These are phyloP conservation scores for Ophiosphaerella korrae DNA, from an alignment of 2,329 filamentous ascomycete genomes.

Conservation along the genomic window DNA sequence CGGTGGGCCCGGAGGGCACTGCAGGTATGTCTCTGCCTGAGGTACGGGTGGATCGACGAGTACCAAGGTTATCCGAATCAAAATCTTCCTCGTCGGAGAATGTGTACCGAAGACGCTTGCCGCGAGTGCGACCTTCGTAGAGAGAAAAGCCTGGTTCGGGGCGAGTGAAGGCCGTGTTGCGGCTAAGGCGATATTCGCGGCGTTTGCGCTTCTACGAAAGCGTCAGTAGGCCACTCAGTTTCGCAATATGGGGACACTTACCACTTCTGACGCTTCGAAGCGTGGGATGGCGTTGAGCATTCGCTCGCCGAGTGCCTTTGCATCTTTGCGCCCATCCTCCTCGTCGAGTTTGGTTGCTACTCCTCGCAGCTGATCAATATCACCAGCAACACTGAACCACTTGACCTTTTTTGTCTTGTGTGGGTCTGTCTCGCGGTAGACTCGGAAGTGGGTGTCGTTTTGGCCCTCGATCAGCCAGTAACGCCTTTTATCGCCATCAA, in stretches of 20 bases:
- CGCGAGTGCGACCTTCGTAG: slow-evolving; percentile 94
- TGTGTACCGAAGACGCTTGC: slow-evolving; percentile 95
- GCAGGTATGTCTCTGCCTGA: slow-evolving; percentile 75
- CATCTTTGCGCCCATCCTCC: slow-evolving; percentile 80
- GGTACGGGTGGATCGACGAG: slow-evolving; percentile 68
- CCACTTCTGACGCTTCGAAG: slow-evolving; percentile 92
- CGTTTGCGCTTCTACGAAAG: slow-evolving; percentile 80
- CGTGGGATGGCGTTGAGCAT: slow-evolving; percentile 81
- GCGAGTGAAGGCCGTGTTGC: slow-evolving; percentile 84
- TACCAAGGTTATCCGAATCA: slow-evolving; percentile 69
- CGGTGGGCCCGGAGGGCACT: slow-evolving; percentile 66
- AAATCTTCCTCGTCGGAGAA: slow-evolving; percentile 91
- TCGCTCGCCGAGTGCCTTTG: slow-evolving; percentile 75
- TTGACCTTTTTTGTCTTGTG: slow-evolving; percentile 72
- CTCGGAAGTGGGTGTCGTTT: slow-evolving; percentile 90
- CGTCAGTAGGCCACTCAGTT: slow-evolving; percentile 15
- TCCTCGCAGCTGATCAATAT: slow-evolving; percentile 80
- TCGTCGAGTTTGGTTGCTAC: slow-evolving; percentile 77
- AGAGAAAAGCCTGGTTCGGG: slow-evolving; percentile 89
- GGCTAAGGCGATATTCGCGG: slow-evolving; percentile 85
- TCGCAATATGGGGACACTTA: slow-evolving; percentile 45
- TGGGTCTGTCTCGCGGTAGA: slow-evolving; percentile 92
- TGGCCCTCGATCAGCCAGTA: slow-evolving; percentile 94
- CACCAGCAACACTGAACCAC: slow-evolving; percentile 92
- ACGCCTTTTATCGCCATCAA: slow-evolving; percentile 85